Conservation (phyloP, 2,329 filamentous ascomycete species). For the Paracoccidioides brasiliensis region DNA sequence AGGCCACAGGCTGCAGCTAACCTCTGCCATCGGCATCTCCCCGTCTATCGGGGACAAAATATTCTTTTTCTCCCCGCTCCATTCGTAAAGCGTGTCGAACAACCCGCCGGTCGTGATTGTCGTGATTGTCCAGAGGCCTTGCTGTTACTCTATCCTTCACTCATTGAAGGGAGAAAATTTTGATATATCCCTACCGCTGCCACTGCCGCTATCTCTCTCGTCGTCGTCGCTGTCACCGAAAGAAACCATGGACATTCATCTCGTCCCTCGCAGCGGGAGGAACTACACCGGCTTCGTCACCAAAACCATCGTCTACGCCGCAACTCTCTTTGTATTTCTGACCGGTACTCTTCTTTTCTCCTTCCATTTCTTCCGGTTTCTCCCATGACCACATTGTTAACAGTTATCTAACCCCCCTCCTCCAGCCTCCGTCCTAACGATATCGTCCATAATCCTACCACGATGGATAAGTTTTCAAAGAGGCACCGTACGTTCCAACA, state of each 20-base stretch:
- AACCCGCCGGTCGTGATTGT: too few species aligned
- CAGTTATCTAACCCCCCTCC: neutral
- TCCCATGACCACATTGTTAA: neutral
- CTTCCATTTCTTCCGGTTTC: neutral
- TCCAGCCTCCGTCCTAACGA: slow-evolving; percentile 32
- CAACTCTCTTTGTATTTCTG: slow-evolving; percentile 33
- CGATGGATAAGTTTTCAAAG: slow-evolving; percentile 38
- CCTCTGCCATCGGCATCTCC: too few species aligned
- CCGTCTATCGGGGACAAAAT: too few species aligned
- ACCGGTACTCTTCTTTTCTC: slow-evolving; percentile 20
- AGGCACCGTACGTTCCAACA: slow-evolving; percentile 27
- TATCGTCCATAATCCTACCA: slow-evolving; percentile 35
- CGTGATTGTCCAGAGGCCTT: too few species aligned
- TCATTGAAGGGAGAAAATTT: too few species aligned
- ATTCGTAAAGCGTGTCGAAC: too few species aligned
- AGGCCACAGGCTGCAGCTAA: too few species aligned
- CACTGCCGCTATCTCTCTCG: neutral
- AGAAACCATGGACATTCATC: slow-evolving; percentile 30
- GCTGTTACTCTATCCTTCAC: too few species aligned
- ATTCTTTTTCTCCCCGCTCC: too few species aligned
- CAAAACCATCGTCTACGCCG: slow-evolving; percentile 36
- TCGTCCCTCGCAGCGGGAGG: slow-evolving; percentile 29
- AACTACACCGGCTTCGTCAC: slow-evolving; percentile 38
- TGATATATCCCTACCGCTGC: neutral
- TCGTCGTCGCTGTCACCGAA: too few species aligned